Conservation (phyloP, 345 rosid genomes). For the Hypericum androsaemum region DNA sequence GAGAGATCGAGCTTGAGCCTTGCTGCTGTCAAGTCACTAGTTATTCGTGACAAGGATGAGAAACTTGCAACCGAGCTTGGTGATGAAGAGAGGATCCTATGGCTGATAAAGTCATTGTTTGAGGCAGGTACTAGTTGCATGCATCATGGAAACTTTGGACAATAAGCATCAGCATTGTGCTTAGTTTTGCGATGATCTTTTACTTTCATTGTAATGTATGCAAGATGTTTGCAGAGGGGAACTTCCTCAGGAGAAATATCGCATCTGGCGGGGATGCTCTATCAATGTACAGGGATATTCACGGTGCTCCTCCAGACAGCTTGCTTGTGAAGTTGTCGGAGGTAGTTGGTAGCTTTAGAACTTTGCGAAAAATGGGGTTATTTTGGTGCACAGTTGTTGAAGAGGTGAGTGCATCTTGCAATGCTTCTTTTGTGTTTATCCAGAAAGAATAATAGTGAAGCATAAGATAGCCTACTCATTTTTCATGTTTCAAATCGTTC, state of each 20-base stretch:
- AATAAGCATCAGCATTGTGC: slow-evolving; percentile 5
- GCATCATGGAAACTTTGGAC: slow-evolving; percentile 5
- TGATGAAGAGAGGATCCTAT: slow-evolving; percentile 54
- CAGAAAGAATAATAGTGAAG: background rate
- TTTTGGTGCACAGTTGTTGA: slow-evolving; percentile 76
- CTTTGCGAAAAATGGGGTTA: slow-evolving; percentile 63
- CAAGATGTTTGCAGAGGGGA: slow-evolving; percentile 71
- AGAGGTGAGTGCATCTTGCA: slow-evolving; percentile 48
- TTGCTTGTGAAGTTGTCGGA: slow-evolving; percentile 80
- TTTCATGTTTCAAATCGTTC: too few species aligned
- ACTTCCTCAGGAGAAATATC: slow-evolving; percentile 63
- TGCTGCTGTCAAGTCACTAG: slow-evolving; percentile 77
- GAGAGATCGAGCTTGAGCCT: slow-evolving; percentile 80
- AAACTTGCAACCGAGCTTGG: slow-evolving; percentile 46
- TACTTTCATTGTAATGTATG: slow-evolving; percentile 53
- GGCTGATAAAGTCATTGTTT: slow-evolving; percentile 46
- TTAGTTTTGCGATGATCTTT: slow-evolving; percentile 44
- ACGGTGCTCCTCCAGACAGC: slow-evolving; percentile 73
- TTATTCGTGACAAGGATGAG: slow-evolving; percentile 88
- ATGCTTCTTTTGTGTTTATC: slow-evolving; percentile 10
- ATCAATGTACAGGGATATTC: slow-evolving; percentile 64
- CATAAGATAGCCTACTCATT: background rate
- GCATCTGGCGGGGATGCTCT: slow-evolving; percentile 36
- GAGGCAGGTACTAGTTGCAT: slow-evolving; percentile 44
- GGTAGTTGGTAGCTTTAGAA: slow-evolving; percentile 82